Conservation (phyloP, 163 green algal species). For the Volvox carteri region DNA sequence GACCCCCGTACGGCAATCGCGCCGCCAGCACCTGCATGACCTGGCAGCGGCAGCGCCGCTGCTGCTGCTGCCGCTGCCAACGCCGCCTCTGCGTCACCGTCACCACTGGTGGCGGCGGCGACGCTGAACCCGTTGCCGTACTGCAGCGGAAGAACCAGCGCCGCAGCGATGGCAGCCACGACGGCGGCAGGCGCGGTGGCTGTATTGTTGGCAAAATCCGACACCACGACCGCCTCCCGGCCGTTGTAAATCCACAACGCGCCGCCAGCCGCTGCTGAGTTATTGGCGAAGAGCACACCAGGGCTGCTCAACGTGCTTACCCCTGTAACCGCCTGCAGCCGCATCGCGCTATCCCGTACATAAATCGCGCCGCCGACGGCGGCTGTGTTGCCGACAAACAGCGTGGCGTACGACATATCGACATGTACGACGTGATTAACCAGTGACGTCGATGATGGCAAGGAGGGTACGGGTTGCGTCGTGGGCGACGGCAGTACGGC, state of each 20-base stretch:
- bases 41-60: background rate
- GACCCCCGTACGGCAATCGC: constrained; percentile 20
- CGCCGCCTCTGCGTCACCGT: too few relatives aligned
- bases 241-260: background rate
- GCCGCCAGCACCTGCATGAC: background rate
- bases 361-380: constrained; percentile 10
- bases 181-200: background rate
- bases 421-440: too few relatives aligned
- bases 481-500: too few relatives aligned
- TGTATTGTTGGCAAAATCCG: constrained; percentile 34
- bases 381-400: background rate
- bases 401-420: background rate
- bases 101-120: too few relatives aligned
- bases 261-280: constrained; percentile 10
- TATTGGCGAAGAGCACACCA: constrained; percentile 35
- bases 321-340: background rate
- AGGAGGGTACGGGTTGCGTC: too few relatives aligned
- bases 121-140: background rate
- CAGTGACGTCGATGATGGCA: too few relatives aligned
- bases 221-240: background rate
- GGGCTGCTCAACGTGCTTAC: background rate
- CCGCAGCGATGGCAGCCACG: background rate
- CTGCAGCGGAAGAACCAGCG: background rate
- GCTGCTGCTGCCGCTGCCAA: background rate
- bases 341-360: background rate